Base-by-base conservation (phyloP, 345 rosid species). In the Eucalyptus camaldulensis region DNA sequence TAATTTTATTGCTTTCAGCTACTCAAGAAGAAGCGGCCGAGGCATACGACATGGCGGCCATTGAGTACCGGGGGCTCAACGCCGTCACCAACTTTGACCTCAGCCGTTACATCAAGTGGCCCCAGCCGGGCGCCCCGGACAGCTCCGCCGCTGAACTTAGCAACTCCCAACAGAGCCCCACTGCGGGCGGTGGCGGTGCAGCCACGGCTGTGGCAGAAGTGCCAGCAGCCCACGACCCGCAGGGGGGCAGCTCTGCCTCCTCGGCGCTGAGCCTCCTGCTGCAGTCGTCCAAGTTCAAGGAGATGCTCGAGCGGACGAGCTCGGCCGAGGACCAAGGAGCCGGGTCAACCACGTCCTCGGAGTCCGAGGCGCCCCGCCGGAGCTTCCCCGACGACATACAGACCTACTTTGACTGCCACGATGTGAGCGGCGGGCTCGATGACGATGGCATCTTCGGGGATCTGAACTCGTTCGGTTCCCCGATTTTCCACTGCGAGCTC, bases 71-170 rank as follows among this genome's bases (percentile, higher is more conserved):
- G 67, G 98, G 99, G 88, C 92, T 94, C 81, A 97, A 97, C 90
- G 99, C 99, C n/a, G 99, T 97, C 72, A 97, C 99, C 5, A 97
- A 97, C 92, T 97, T 97, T 87, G 98, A 96, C 87, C 95, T 97
- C 67, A 95, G 98, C 89, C 97, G 96, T 90, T 97, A 97, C 90
- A 87, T 93, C 92, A 93, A 93, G 90, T 94, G 89, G 87, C 85
- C 33, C 51, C 85, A 88, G 40, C 93, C 92, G 10, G 8, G 47
- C 16, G 47, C 47, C 85, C 85, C 85, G 85, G 65, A 53, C n/a
- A 86, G 51, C 50, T 80, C 33, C 49, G 65, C 2, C 56, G 12
- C 88, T 22, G 65, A 49, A 22, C 86, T 4, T 4, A 81, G 7
- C 60, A 1, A n/a, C 89, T 40, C 88, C 44, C 88, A 24, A 49